These are phyloP conservation scores for Plantago elongata DNA, from an alignment of 257 asterid species.

Conservation along the genomic window DNA sequence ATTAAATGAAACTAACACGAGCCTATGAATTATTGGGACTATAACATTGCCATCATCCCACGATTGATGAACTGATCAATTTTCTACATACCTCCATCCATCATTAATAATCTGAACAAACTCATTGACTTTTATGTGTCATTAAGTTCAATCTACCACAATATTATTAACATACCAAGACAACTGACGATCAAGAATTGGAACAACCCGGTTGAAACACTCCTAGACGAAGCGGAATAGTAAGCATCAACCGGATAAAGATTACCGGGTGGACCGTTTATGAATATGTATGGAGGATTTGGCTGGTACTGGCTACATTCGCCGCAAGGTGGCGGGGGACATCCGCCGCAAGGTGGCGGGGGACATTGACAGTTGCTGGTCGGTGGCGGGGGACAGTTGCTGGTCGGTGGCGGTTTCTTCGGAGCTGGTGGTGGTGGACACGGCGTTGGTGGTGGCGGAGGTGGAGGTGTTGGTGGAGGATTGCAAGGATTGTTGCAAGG, in stretches of 20 bases:
- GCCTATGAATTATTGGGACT: slow-evolving; percentile 20
- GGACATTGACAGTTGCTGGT: slow-evolving; percentile 41
- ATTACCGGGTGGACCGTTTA: slow-evolving; percentile 69
- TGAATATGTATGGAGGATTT: slow-evolving; percentile 50
- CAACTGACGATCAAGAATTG: slow-evolving; percentile 23
- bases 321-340: slow-evolving; percentile 57
- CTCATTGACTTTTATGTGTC: neutral
- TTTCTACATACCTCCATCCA: too few species aligned
- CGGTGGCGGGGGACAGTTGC: slow-evolving; percentile 51
- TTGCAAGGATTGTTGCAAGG: slow-evolving; percentile 66
- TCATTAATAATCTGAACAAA: too few species aligned
- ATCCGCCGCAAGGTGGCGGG: too few species aligned
- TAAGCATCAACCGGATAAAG: slow-evolving; percentile 44
- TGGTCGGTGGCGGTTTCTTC: slow-evolving; percentile 32
- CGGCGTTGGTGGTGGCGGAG: slow-evolving; percentile 37
- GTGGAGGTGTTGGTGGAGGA: slow-evolving; percentile 32
- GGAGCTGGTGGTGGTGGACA: slow-evolving; percentile 23
- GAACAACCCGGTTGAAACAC: slow-evolving; percentile 17
- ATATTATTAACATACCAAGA: slow-evolving; percentile 19
- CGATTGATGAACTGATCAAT: neutral
- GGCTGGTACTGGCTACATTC: slow-evolving; percentile 26
- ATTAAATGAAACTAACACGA: slow-evolving; percentile 20
- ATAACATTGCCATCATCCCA: neutral
- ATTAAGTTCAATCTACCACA: slow-evolving; percentile 6
- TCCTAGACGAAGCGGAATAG: slow-evolving; percentile 25